Conservation (phyloP, 148 eudicot genomes). For the Arctostaphylos glauca region DNA sequence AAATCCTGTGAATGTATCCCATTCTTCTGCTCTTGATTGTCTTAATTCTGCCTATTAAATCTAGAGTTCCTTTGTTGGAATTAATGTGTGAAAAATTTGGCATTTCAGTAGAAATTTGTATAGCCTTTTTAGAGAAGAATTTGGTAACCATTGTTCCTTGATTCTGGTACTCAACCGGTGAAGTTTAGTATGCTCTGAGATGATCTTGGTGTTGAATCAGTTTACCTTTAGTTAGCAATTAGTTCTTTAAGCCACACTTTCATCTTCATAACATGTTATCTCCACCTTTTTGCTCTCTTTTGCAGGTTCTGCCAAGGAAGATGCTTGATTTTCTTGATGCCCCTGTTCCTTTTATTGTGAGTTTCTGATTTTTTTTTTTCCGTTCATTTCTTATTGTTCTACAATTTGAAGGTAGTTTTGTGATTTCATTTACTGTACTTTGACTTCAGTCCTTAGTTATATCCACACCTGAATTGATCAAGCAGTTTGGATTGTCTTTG, state of each 20-base stretch:
- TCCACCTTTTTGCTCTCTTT: constrained; percentile 2
- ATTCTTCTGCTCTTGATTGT: constrained; percentile 1
- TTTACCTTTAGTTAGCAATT: neutral
- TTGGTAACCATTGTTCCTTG: neutral
- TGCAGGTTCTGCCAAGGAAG: constrained; percentile 85
- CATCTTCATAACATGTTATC: neutral
- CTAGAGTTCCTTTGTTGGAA: neutral
- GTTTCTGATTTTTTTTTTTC: constrained; percentile 19
- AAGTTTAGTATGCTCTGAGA: neutral
- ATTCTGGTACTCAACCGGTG: neutral
- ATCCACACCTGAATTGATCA: neutral
- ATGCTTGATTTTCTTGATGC: constrained; percentile 96
- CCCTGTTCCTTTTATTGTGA: constrained; percentile 82
- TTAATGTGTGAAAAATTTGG: neutral
- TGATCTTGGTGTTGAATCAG: neutral
- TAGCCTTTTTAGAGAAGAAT: neutral
- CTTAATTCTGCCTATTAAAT: neutral
- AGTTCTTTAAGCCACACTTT: neutral
- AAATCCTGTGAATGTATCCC: neutral
- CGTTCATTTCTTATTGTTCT: neutral
- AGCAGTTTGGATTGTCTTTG: no score
- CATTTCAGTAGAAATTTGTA: neutral
- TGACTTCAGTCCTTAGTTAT: neutral
- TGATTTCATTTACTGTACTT: neutral
- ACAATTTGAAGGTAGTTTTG: neutral